Evolutionary conservation across 1,139 yeast genomes (phyloP).

Genomic region (Komagataea norvegica): DNA sequence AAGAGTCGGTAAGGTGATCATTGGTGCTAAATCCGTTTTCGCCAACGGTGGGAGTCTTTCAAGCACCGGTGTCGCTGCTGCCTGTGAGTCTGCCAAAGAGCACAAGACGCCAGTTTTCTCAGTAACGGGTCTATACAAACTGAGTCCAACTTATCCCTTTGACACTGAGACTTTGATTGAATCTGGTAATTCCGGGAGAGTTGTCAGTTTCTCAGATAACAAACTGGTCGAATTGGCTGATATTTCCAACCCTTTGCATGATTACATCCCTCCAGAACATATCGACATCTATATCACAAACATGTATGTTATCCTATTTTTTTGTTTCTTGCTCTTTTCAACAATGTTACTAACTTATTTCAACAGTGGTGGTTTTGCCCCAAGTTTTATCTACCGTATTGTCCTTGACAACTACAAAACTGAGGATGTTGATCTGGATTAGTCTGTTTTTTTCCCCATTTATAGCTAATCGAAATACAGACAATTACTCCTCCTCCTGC

Average conservation of each 20-base stretch:
- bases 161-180: slow-evolving; percentile 85
- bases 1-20: slow-evolving; percentile 90
- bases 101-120: slow-evolving; percentile 94
- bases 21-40: slow-evolving; percentile 87
- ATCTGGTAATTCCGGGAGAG: slow-evolving; percentile 89
- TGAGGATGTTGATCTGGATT: slow-evolving; percentile 62
- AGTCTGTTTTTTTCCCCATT: too few relatives aligned
- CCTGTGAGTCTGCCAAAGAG: slow-evolving; percentile 94
- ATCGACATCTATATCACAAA: slow-evolving; percentile 93
- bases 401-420: slow-evolving; percentile 90
- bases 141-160: slow-evolving; percentile 92
- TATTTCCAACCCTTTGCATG: slow-evolving; percentile 87
- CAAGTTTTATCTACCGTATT: slow-evolving; percentile 91
- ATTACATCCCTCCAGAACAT: slow-evolving; percentile 89
- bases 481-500: background rate
- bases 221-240: slow-evolving; percentile 43
- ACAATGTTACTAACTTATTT: slow-evolving; percentile 23
- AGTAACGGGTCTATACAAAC: slow-evolving; percentile 88
- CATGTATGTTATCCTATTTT: slow-evolving; percentile 36
- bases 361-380: slow-evolving; percentile 85
- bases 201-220: slow-evolving; percentile 65
- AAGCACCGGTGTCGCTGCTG: slow-evolving; percentile 86
- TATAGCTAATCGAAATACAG: slow-evolving; percentile 5
- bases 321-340: background rate
- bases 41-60: slow-evolving; percentile 96